Base-by-base conservation (phyloP, 257 asterid genomes). In the Phtheirospermum japonicum region DNA sequence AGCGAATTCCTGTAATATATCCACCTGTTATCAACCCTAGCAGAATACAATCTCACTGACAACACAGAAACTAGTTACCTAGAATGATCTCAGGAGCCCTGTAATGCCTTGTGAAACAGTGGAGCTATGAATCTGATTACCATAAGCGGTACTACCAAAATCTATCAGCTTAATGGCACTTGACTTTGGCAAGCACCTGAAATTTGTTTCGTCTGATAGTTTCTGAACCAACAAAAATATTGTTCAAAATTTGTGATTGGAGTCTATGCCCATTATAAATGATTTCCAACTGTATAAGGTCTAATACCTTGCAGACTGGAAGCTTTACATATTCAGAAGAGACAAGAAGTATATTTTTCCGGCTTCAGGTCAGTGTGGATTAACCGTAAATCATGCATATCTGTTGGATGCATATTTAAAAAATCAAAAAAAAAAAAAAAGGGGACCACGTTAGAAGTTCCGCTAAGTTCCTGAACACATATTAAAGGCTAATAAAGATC, bases 341-440 rank as follows among this genome's bases (percentile, higher is more conserved):
- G 59, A 65, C 71, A 2, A 81, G 84, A 73, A 81, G 87, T 71
- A 81, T 78, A 71, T 81, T 81, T n/a, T 81, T 81, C 87, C n/a
- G 87, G 83, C 82, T 78, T 81, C 84, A 81, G 69, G 61, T 78
- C 87, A n/a, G 84, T 81, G 79, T 81, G 87, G 73, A 81, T 71
- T 71, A 81, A 73, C 70, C 68, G 67, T 71, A 78, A 73, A 55
- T 76, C 82, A 64, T 81, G 87, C 84, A 81, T 73, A 76, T 81
- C 87, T 81, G 87, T 66, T 39, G 57, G 53, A 65, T 60, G 57
- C 42, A 55, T 55, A 23, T 23, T 23, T 23, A 23, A 23, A 23
- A 23, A 23, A 3, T 23, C 28, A 23, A 23, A 57, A 59, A 64
- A 23, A 57, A 42, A 12, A 56, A n/a, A 60, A 14, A 18, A 66